Percentiles rank a stretch among this genome's conserved stretches.
phyloP scores from a whole-genome alignment of 805 yeast species.

The Metschnikowia colocasiae region DNA sequence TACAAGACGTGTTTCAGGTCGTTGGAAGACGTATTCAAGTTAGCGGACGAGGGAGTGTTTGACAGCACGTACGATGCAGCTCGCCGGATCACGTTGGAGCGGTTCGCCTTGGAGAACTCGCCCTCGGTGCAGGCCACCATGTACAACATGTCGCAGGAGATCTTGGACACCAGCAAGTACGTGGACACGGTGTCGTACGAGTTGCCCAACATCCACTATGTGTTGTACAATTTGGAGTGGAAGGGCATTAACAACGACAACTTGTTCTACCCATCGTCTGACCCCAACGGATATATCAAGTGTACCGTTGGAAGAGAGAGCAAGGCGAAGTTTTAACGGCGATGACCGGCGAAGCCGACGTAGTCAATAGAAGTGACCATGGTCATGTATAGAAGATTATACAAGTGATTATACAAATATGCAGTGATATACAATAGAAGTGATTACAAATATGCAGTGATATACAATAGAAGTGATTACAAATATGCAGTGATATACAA shows the following conservation, averaged over 20 bases:
- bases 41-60: conserved; percentile 60
- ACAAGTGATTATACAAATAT: too few species aligned
- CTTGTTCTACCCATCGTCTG: conserved; percentile 83
- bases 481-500: too few species aligned
- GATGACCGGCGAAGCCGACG: too few species aligned
- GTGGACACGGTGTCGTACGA: conserved; percentile 66
- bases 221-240: conserved; percentile 78
- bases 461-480: too few species aligned
- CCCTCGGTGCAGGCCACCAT: conserved; percentile 97
- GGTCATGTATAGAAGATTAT: too few species aligned
- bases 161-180: conserved; percentile 54
- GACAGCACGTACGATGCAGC: conserved; percentile 63
- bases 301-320: conserved; percentile 72
- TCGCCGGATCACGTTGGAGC: conserved; percentile 64
- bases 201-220: conserved; percentile 90
- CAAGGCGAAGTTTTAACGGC: conserved; percentile 42
- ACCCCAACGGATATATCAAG: conserved; percentile 90
- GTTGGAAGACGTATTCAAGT: conserved; percentile 45
- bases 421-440: too few species aligned
- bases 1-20: conserved; percentile 47
- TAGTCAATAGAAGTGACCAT: too few species aligned
- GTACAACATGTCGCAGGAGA: conserved; percentile 84
- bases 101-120: conserved; percentile 81
- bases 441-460: too few species aligned
- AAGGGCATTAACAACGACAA: conserved; percentile 80